Base-by-base conservation (phyloP, 2,329 filamentous ascomycete species). In the Pyricularia sp. region DNA sequence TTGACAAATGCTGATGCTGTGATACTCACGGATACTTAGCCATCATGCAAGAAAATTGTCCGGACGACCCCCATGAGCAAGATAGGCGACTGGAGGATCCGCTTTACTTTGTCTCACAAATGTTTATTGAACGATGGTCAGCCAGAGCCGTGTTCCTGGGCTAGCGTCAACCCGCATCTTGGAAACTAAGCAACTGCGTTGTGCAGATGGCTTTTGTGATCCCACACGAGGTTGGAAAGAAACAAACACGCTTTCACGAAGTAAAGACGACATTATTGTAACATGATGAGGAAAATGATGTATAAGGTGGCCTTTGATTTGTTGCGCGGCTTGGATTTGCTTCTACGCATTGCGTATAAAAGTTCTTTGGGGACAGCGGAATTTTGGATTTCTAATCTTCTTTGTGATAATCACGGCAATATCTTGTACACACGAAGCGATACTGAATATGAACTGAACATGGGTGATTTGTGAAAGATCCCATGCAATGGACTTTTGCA, bases 71-170 rank as follows among this genome's bases (percentile, higher is more conserved):
- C 20, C 28, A 25, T 12, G 65, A 66, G 33, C 66, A 69, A 5
- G 31, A 69, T 1, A 65, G 71, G 33, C 73, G 76, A 61, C 79
- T 78, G 77, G 81, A 83, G 23, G 74, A 82, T 23, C 78, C 81
- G 7, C 73, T 81, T 1, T 81, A 80, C 70, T 84, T 83, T 74
- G 76, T 82, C 11, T 78, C 80, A 9, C 81, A 83, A 68, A 81
- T 84, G 76, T 83, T 83, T 63, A 78, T 81, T 66, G 73, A 77
- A 1, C 70, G 75, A 4, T 84, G 82, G 82, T 67, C 69, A 5
- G 66, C 59, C 30, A 68, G 23, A 20, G 58, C 30, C 5, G 30
- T 36, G 9, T 68, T 63, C 30, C 50, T 61, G 58, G 66, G 55
- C 23, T 68, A 59, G n/a, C 2, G 28, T 9, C 20, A 5, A n/a